A percentile compares a stretch with the other conserved stretches of the same genome.
Conservation (phyloP, 2,329 filamentous ascomycete genomes). For the Alternaria sp. region DNA sequence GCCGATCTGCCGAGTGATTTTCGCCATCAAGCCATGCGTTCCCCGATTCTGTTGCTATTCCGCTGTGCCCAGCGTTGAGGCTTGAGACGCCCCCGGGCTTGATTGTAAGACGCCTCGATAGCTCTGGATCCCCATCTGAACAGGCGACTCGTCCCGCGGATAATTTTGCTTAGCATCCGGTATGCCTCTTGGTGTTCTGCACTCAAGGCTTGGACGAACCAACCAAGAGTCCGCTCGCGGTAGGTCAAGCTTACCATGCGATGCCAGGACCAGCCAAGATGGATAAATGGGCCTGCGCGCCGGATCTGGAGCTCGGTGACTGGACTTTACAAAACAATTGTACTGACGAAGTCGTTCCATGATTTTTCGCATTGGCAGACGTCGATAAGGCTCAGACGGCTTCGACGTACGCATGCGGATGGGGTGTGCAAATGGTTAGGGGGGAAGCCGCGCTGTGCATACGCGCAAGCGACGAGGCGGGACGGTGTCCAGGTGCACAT, state of each 20-base stretch:
- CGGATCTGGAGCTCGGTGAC: conserved; percentile 7
- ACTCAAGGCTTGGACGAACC: not conserved
- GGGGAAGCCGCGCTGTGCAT: not conserved
- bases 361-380: not conserved
- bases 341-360: not conserved
- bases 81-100: conserved; percentile 1
- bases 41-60: not conserved
- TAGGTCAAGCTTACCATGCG: conserved; percentile 8
- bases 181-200: not conserved
- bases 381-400: not conserved
- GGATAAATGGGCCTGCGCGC: conserved; percentile 23
- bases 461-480: not conserved
- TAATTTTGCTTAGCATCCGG: conserved; percentile 14
- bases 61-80: conserved; percentile 2
- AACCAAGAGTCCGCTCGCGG: conserved; percentile 3
- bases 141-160: conserved; percentile 22
- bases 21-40: not conserved
- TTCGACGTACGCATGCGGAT: not conserved
- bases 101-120: not conserved
- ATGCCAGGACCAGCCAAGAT: conserved; percentile 22
- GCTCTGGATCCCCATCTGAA: not conserved
- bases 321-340: not conserved
- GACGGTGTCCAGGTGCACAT: not conserved
- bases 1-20: not conserved
- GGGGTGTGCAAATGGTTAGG: not conserved